A percentile compares a stretch with the other conserved stretches of the same genome.
Conservation (phyloP, 257 asterid genomes). For the Forsythia viridissima region DNA sequence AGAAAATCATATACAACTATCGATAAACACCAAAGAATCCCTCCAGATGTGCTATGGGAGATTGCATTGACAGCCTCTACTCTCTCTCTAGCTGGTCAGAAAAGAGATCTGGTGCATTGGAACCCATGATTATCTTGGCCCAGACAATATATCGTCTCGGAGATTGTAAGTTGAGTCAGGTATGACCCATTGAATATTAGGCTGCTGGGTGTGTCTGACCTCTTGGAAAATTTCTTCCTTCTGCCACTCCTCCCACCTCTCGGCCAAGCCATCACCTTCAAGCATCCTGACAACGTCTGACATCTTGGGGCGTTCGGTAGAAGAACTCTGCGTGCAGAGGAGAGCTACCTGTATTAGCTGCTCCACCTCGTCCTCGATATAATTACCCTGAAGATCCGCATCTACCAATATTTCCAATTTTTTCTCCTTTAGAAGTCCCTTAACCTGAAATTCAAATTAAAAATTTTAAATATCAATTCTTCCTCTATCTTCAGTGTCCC, state of each 20-base stretch:
- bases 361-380: slow-evolving; percentile 79
- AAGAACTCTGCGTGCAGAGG: slow-evolving; percentile 79
- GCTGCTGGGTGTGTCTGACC: slow-evolving; percentile 40
- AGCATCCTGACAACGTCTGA: slow-evolving; percentile 91
- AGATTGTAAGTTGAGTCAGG: slow-evolving; percentile 66
- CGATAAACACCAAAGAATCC: too few species aligned
- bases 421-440: slow-evolving; percentile 79
- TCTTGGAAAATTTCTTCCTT: slow-evolving; percentile 81
- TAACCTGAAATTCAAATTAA: slow-evolving; percentile 52
- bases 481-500: too few species aligned
- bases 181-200: slow-evolving; percentile 62
- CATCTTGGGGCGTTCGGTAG: slow-evolving; percentile 89
- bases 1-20: too few species aligned
- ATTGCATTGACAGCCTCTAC: too few species aligned
- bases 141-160: slow-evolving; percentile 78
- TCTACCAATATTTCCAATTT: slow-evolving; percentile 76
- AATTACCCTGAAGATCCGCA: slow-evolving; percentile 66
- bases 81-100: too few species aligned
- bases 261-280: slow-evolving; percentile 93
- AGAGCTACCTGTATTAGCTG: slow-evolving; percentile 83
- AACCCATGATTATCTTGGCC: slow-evolving; percentile 56
- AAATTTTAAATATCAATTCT: background rate
- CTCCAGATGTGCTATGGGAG: too few species aligned
- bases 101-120: too few species aligned
- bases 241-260: slow-evolving; percentile 99